Evolutionary conservation across 2,329 filamentous ascomycete genomes (phyloP), one percentile per base, ranked within the genome.

Genomic region (Ophiostoma sp.): DNA sequence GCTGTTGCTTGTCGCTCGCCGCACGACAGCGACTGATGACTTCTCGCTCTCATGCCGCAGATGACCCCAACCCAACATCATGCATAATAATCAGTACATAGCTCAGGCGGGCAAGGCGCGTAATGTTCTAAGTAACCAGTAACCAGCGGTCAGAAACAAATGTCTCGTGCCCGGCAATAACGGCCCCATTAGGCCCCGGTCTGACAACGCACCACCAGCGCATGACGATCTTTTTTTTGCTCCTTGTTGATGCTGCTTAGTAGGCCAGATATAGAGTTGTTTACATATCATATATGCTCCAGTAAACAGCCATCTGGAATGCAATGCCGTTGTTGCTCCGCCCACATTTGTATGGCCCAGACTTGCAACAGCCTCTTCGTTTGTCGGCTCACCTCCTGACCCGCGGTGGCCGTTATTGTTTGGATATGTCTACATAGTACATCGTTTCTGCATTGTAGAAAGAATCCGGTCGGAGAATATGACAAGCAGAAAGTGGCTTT

Each of bases 151-250:
- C 62, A 64, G 60, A 17, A 3, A 62, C 52, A 64, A 36, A 64
- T 36, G 27, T 64, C 13, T 17, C 10, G 15, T 4, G 31, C n/a
- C 35, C 35, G 62, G 62, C 62, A 65, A 23, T 20, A 35, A 65
- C 62, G 62, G 62, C 62, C 20, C 8, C 62, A 35, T 65, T 3
- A 13, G 36, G 20, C 33, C 62, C 33, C 10, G 33, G 20, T 23
- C 33, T 65, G 62, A 65, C 62, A 65, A 65, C 62, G 62, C 62
- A 65, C 62, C 62, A 65, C 8, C 54, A 39, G 20, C 57, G 57
- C 35, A 64, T 57, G 52, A 57, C 52, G 60, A 64, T 36, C 60
- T 6, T 23, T 6, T 35, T 36, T 6, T 39, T 13, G 15, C 44
- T 48, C 20, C 20, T 48, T 48, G 44, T n/a, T 48, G 17, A 3